Evolutionary conservation across 73 alveolate species (phyloP), one percentile per base, ranked within the genome.

Genomic region (Tetrahymena thermophila): DNA sequence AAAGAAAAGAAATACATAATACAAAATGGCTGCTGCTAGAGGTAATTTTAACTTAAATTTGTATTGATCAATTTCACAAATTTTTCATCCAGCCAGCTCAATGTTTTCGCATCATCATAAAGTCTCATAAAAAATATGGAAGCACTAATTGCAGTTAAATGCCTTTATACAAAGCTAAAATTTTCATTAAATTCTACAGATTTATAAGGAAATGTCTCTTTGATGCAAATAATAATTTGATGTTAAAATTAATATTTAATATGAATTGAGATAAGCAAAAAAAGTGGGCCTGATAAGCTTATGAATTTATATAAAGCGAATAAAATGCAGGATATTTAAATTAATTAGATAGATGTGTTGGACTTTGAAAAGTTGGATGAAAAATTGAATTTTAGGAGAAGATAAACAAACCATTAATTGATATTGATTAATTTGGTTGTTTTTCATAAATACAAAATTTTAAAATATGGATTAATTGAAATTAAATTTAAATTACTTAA

Each of bases 1-100:
- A 71, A 71, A 71, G 40, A 71, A 71, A 71, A 71, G 89, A 71
- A 71, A 71, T 71, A 71, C 89, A 71, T 71, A 71, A 71, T 71
- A 71, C 89, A 71, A 71, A 71, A 71, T 71, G 89, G 89, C 89
- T 71, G 89, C 89, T 71, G 89, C 89, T 71, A 71, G 89, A 71
- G 89, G 89, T 71, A 71, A 71, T 71, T 71, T 71, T 71, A 71
- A 71, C 89, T 71, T 71, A 71, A 71, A n/a, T 71, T 71, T 71
- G 89, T 28, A 28, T 71, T 28, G 37, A n/a, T 28, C 19, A 71
- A 71, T 71, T 71, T 71, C 42, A 28, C 42, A 71, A 71, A 71
- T 71, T 71, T 31, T 71, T 71, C 89, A 71, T 71, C 89, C 89
- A 71, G 89, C 89, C 89, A 71, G 37, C 37, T 28, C 37, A 71